A percentile compares a stretch with the other conserved stretches of the same genome.
phyloP scores from a whole-genome alignment of 1,139 yeast species.

The Debaryomycetaceae sp. region DNA sequence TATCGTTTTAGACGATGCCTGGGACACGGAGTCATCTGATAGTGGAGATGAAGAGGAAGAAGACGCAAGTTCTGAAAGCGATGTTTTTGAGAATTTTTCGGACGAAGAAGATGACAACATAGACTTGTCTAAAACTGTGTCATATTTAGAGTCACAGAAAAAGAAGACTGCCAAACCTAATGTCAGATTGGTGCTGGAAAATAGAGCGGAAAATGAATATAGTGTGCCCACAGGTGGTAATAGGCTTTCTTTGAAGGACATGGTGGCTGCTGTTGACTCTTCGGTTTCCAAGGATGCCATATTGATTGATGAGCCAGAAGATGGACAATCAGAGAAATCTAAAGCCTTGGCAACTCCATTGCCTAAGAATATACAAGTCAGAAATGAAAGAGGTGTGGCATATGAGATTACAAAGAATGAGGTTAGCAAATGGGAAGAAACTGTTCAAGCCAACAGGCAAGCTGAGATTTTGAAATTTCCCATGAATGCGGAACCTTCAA shows the following conservation, averaged over 20 bases:
- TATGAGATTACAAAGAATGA: slow-evolving; percentile 85
- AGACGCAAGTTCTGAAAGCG: slow-evolving; percentile 19
- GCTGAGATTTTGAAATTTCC: slow-evolving; percentile 86
- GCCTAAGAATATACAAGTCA: slow-evolving; percentile 80
- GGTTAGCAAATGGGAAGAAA: slow-evolving; percentile 84
- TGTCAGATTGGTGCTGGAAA: slow-evolving; percentile 47
- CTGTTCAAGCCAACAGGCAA: slow-evolving; percentile 71
- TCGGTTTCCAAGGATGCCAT: slow-evolving; percentile 46
- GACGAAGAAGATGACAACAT: slow-evolving; percentile 26
- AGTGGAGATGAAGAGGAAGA: slow-evolving; percentile 21
- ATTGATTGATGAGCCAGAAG: slow-evolving; percentile 41
- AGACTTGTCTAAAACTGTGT: slow-evolving; percentile 34
- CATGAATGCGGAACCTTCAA: slow-evolving; percentile 47
- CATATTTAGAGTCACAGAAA: slow-evolving; percentile 25
- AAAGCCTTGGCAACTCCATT: slow-evolving; percentile 73
- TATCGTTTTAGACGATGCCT: slow-evolving; percentile 40
- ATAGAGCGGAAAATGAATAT: slow-evolving; percentile 67
- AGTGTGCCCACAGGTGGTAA: slow-evolving; percentile 59
- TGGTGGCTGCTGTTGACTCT: slow-evolving; percentile 64
- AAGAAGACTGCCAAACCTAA: slow-evolving; percentile 35
- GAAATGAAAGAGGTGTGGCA: slow-evolving; percentile 87
- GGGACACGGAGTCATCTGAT: slow-evolving; percentile 30
- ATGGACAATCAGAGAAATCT: slow-evolving; percentile 22
- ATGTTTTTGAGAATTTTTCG: slow-evolving; percentile 17
- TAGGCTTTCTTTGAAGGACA: slow-evolving; percentile 67